Evolutionary conservation across 2,329 filamentous ascomycete species (phyloP), one percentile per base, ranked within the genome.

Genomic region (Xylaria arbuscula): DNA sequence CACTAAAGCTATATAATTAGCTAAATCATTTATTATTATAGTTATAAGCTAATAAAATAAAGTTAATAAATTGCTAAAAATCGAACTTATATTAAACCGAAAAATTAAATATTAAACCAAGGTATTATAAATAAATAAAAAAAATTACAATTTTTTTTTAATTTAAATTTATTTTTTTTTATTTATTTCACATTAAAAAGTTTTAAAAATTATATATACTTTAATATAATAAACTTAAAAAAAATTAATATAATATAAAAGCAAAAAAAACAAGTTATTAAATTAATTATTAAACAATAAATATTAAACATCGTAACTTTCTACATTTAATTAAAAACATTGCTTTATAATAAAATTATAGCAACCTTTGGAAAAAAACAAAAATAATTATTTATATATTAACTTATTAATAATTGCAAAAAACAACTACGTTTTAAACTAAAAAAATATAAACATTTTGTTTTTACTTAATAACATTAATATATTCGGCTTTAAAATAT

Each of bases 231-330:
- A 50, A 50, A 24, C 9, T 24, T 24, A 11, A 50, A 50, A 2
- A 32, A 51, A 28, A 22, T 32, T 28, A 28, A 51, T 51, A 40
- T 51, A 51, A 28, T 51, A 51, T 15, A 15, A 51, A 13, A 51
- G 34, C n/a, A 32, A 53, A 15, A n/a, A 34, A 53, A 53, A 34
- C 3, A n/a, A 9, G 13, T 53, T 53, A 53, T 53, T 53, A 53
- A 53, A 53, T 28, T 32, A 32, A 15, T 53, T 53, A 53, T 34
- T 17, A 53, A 17, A 17, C n/a, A 53, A 7, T 34, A n/a, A 4
- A n/a, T 32, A 9, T 53, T 53, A 53, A 53, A 53, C 10, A 17
- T n/a, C 11, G 7, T 34, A 17, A 53, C n/a, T 53, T 53, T 34
- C 9, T 53, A 34, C n/a, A 53, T n/a, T n/a, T 53, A 53, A 15